Conservation (phyloP, 2,329 filamentous ascomycete species). For the Boeremia exigua region DNA sequence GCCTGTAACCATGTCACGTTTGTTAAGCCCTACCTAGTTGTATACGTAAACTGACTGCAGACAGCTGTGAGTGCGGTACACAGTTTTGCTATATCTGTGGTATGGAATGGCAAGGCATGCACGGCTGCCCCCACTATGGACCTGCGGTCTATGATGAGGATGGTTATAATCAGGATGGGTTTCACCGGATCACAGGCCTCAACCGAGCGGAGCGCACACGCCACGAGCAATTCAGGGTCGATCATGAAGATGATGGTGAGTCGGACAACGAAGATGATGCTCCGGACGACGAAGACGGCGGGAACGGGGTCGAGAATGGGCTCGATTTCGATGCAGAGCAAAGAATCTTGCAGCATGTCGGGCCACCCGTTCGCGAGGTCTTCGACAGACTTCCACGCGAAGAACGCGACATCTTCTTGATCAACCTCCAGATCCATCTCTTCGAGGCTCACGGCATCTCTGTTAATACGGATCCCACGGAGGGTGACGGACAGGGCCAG, state of each 20-base stretch:
- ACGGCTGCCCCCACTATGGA: conserved; percentile 43
- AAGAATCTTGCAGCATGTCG: conserved; percentile 24
- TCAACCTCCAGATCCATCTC: conserved; percentile 25
- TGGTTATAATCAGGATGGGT: conserved; percentile 43
- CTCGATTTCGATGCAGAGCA: conserved; percentile 5
- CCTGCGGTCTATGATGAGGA: conserved; percentile 37
- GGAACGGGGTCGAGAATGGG: conserved; percentile 11
- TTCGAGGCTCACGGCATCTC: conserved; percentile 23
- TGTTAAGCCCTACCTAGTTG: background rate
- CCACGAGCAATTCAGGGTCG: conserved; percentile 14
- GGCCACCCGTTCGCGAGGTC: conserved; percentile 11
- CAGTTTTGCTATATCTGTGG: conserved; percentile 46
- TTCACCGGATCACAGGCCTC: conserved; percentile 34
- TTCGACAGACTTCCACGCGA: conserved; percentile 18
- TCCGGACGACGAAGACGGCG: conserved; percentile 14
- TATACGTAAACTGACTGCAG: conserved; percentile 1
- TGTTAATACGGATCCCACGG: background rate
- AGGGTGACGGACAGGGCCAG: background rate
- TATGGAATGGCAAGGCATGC: conserved; percentile 33
- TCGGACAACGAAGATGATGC: conserved; percentile 14
- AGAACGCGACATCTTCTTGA: conserved; percentile 20
- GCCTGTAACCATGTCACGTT: conserved; percentile 45
- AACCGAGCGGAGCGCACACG: conserved; percentile 33
- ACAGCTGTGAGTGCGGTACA: conserved; percentile 36
- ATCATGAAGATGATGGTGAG: conserved; percentile 16